phyloP scores from a whole-genome alignment of 2,329 filamentous ascomycete species.

The Malbranchea cinnamomea region DNA sequence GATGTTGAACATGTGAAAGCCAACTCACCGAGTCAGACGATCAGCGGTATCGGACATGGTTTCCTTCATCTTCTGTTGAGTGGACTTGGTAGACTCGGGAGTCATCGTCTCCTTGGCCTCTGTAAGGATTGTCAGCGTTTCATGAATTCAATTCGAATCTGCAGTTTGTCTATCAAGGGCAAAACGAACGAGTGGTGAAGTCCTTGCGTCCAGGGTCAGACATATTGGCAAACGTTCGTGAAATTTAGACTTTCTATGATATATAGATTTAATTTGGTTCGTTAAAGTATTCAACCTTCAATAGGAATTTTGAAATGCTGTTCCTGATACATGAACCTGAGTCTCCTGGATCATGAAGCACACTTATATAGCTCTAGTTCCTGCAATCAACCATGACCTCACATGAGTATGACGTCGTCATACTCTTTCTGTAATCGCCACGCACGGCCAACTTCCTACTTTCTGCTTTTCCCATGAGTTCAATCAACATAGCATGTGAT shows the following conservation, averaged over 20 bases:
- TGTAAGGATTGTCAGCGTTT: constrained; percentile 11
- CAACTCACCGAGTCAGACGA: constrained; percentile 35
- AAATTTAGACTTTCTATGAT: constrained; percentile 1
- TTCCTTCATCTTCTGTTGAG: constrained; percentile 44
- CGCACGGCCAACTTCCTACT: too few relatives aligned
- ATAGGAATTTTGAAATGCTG: too few relatives aligned
- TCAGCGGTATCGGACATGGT: constrained; percentile 40
- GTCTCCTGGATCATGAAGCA: too few relatives aligned
- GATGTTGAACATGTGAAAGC: not conserved
- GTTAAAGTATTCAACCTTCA: too few relatives aligned
- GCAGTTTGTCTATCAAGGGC: not conserved
- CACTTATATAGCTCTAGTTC: too few relatives aligned
- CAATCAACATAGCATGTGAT: too few relatives aligned
- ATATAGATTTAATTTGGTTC: too few relatives aligned
- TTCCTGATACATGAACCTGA: too few relatives aligned
- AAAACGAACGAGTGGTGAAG: constrained; percentile 34
- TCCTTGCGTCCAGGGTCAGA: constrained; percentile 50
- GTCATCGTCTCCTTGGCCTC: constrained; percentile 43
- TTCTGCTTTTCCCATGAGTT: too few relatives aligned
- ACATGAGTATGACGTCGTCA: too few relatives aligned
- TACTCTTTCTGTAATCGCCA: too few relatives aligned
- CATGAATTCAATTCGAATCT: not conserved
- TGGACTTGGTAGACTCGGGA: constrained; percentile 47
- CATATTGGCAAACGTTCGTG: constrained; percentile 28
- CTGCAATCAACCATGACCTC: too few relatives aligned